These are phyloP conservation scores for Sequoia sempervirens DNA, from an alignment of 75 land plant species.

Conservation along the genomic window DNA sequence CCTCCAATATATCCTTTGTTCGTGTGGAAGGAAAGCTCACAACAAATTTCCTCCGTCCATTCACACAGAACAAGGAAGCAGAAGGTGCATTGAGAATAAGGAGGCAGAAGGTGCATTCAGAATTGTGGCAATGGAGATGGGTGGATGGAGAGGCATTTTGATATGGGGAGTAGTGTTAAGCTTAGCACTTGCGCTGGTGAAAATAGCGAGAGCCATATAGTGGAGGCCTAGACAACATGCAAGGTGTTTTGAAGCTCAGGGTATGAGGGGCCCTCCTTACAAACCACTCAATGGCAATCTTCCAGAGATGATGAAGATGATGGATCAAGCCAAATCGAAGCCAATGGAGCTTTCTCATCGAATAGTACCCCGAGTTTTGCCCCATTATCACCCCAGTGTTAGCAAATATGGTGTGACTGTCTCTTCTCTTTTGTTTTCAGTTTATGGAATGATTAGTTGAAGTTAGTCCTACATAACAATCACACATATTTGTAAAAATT, in stretches of 20 bases:
- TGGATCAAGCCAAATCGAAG: neutral
- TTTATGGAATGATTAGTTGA: no score
- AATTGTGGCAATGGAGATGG: no score
- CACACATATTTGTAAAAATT: neutral
- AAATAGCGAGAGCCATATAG: neutral
- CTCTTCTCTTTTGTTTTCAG: neutral
- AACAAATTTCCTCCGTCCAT: no score
- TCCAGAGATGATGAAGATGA: neutral
- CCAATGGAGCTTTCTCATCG: constrained; percentile 2
- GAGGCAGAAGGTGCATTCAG: no score
- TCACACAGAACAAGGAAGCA: no score
- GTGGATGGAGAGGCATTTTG: no score
- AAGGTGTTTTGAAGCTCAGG: neutral
- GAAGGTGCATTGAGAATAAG: no score
- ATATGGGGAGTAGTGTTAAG: neutral
- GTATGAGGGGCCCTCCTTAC: constrained; percentile 11
- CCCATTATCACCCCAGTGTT: neutral
- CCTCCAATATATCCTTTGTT: no score
- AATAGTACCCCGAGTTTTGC: constrained; percentile 16
- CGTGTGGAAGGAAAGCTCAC: no score
- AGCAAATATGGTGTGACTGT: neutral
- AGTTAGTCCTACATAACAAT: no score
- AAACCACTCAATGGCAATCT: constrained; percentile 1
- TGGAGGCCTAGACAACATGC: neutral
- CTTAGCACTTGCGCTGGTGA: neutral